A percentile compares a stretch with the other conserved stretches of the same genome.
Conservation (phyloP, 2,329 filamentous ascomycete species). For the Bertia moriformis region DNA sequence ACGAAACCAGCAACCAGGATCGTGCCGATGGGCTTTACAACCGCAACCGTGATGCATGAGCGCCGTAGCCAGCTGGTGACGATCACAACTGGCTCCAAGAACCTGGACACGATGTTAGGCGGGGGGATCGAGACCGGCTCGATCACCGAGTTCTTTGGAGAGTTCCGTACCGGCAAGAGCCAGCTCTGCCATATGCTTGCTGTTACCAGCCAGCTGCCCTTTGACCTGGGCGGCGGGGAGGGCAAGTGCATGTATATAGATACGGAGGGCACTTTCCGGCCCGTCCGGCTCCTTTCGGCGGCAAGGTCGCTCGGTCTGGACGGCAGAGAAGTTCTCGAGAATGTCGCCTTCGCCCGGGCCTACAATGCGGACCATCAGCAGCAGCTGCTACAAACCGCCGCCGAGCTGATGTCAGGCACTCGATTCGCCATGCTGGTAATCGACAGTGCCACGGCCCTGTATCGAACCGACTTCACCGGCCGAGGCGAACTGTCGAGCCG, state of each 20-base stretch:
- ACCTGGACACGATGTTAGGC: slow-evolving; percentile 84
- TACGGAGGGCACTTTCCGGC: slow-evolving; percentile 92
- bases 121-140: slow-evolving; percentile 94
- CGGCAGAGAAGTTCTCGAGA: slow-evolving; percentile 93
- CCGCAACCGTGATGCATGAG: slow-evolving; percentile 96
- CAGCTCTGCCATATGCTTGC: slow-evolving; percentile 98
- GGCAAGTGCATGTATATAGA: slow-evolving; percentile 98
- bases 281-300: slow-evolving; percentile 77
- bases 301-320: slow-evolving; percentile 88
- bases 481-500: slow-evolving; percentile 89
- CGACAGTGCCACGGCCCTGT: slow-evolving; percentile 87
- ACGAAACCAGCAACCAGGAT: slow-evolving; percentile 64
- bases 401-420: slow-evolving; percentile 98
- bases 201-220: slow-evolving; percentile 91
- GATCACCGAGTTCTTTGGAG: slow-evolving; percentile 94
- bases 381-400: slow-evolving; percentile 83
- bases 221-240: slow-evolving; percentile 97
- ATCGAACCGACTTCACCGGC: slow-evolving; percentile 93
- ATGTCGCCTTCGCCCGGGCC: slow-evolving; percentile 91
- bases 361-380: slow-evolving; percentile 98
- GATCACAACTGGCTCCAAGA: slow-evolving; percentile 94
- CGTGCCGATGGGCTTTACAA: slow-evolving; percentile 97
- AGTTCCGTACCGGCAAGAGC: slow-evolving; percentile 95
- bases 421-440: slow-evolving; percentile 91
- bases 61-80: slow-evolving; percentile 93